Evolutionary conservation across 2,329 filamentous ascomycete species (phyloP).

Genomic region (Diaporthe ampelina): DNA sequence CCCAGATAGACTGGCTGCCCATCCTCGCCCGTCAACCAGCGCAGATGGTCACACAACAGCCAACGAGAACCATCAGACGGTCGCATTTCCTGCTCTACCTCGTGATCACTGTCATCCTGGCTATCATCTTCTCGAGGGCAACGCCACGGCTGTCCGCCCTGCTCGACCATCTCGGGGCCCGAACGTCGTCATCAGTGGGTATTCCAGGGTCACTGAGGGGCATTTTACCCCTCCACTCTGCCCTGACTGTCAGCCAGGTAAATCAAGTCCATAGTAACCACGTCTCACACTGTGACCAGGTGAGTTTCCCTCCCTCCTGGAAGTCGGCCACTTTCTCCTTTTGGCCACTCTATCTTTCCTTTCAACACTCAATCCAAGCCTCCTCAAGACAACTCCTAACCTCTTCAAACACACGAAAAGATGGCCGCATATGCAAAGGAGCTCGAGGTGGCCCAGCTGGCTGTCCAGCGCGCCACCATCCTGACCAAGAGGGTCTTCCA

Average conservation of each 20-base stretch:
- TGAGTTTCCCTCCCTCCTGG: neutral
- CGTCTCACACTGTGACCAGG: constrained; percentile 27
- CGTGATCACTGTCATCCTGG: constrained; percentile 44
- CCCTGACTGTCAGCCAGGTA: constrained; percentile 32
- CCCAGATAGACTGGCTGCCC: too few species aligned
- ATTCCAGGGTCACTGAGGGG: constrained; percentile 41
- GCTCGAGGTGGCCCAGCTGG: constrained; percentile 86
- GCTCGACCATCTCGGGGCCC: constrained; percentile 40
- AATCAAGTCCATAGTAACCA: constrained; percentile 14
- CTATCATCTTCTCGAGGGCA: constrained; percentile 42
- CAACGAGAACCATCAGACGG: constrained; percentile 33
- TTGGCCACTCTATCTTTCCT: neutral
- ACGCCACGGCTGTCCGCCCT: constrained; percentile 43
- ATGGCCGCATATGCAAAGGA: constrained; percentile 85
- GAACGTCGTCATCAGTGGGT: constrained; percentile 42
- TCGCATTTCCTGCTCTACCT: constrained; percentile 36
- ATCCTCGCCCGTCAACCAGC: neutral
- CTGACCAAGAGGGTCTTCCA: constrained; percentile 71
- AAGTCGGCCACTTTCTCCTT: neutral
- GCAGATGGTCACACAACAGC: constrained; percentile 32
- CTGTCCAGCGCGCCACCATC: constrained; percentile 81
- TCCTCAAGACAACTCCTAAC: constrained; percentile 35
- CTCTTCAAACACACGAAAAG: constrained; percentile 47
- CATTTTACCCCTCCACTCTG: constrained; percentile 40
- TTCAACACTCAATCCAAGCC: neutral